These are phyloP conservation scores for Arachis monticola DNA, from an alignment of 331 rosid genomes.

Conservation along the genomic window DNA sequence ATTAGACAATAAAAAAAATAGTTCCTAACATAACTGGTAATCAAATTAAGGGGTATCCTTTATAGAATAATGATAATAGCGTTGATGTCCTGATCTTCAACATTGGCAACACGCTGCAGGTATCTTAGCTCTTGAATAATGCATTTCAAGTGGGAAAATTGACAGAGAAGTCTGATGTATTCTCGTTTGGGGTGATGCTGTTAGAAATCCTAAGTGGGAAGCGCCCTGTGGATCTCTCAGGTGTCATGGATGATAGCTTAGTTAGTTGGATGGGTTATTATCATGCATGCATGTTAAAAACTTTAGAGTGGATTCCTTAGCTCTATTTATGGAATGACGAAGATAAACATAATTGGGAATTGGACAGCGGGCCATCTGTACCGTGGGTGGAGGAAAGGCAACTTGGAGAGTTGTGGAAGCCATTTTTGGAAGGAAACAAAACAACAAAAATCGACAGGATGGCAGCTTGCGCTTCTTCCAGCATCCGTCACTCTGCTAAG, in stretches of 20 bases:
- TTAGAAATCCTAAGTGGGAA: conserved; percentile 83
- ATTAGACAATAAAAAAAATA: neutral
- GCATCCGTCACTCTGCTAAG: conserved; percentile 85
- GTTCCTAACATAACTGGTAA: too few relatives aligned
- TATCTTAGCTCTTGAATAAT: conserved; percentile 93
- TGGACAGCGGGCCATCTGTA: conserved; percentile 79
- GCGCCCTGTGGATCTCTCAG: conserved; percentile 67
- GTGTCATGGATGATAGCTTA: conserved; percentile 73
- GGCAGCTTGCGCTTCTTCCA: conserved; percentile 80
- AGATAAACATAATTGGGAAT: neutral
- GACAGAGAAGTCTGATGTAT: conserved; percentile 86
- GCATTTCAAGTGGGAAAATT: conserved; percentile 91
- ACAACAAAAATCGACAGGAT: conserved; percentile 68
- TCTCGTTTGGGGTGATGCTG: conserved; percentile 88
- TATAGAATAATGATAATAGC: neutral
- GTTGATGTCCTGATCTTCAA: neutral
- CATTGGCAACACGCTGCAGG: conserved; percentile 48
- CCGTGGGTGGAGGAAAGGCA: conserved; percentile 65
- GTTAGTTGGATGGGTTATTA: conserved; percentile 90
- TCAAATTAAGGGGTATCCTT: too few relatives aligned
- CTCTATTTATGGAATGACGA: too few relatives aligned
- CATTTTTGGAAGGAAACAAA: conserved; percentile 58
- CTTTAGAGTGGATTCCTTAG: too few relatives aligned
- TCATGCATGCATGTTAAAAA: neutral
- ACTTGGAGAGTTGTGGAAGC: conserved; percentile 64